These are phyloP conservation scores for Russula vinacea DNA, from an alignment of 768 basidiomycete species.

Conservation along the genomic window DNA sequence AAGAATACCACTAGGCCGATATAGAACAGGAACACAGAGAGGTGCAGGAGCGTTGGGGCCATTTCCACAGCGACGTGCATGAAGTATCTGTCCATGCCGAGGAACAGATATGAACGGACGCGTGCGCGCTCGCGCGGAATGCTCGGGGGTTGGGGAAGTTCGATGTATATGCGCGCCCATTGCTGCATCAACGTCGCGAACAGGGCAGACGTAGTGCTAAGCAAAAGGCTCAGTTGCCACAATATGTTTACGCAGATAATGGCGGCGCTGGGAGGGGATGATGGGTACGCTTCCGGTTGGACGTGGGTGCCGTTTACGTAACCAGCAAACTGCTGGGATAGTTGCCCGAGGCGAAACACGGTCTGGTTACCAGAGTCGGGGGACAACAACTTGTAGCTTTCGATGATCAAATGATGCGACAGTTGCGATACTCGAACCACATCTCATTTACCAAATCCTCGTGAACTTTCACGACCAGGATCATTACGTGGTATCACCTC, in stretches of 20 bases:
- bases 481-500: neutral
- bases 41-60: slow-evolving; percentile 33
- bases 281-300: neutral
- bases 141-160: slow-evolving; percentile 25
- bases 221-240: slow-evolving; percentile 22
- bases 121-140: slow-evolving; percentile 14
- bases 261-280: neutral
- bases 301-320: slow-evolving; percentile 7
- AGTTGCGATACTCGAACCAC: slow-evolving; percentile 28
- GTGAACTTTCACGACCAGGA: neutral
- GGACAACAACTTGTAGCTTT: slow-evolving; percentile 28
- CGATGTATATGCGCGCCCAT: slow-evolving; percentile 21
- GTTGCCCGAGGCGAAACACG: slow-evolving; percentile 10
- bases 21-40: slow-evolving; percentile 27
- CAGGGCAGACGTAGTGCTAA: slow-evolving; percentile 22
- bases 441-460: slow-evolving; percentile 12
- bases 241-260: slow-evolving; percentile 21
- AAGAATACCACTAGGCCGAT: slow-evolving; percentile 23
- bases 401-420: slow-evolving; percentile 30
- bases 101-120: slow-evolving; percentile 17
- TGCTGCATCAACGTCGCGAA: slow-evolving; percentile 22
- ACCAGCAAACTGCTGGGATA: slow-evolving; percentile 18
- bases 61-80: slow-evolving; percentile 10
- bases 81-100: slow-evolving; percentile 16
- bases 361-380: slow-evolving; percentile 15